Evolutionary conservation across 73 alveolate genomes (phyloP).

Genomic region (Paramecium bursaria): DNA sequence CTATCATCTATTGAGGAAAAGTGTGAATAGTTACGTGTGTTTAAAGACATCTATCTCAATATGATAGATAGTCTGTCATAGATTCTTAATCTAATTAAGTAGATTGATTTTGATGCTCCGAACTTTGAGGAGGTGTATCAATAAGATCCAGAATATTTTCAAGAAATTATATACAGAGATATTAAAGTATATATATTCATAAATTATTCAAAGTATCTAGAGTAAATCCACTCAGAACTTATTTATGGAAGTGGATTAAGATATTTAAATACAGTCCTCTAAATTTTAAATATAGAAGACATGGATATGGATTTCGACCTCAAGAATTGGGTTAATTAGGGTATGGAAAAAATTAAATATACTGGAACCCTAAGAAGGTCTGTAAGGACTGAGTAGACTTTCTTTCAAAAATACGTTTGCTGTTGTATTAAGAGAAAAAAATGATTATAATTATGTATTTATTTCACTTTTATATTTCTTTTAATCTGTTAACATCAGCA

Average conservation of each 20-base stretch:
- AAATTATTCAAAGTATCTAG: constrained; percentile 6
- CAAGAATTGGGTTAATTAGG: too few species aligned
- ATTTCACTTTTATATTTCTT: too few species aligned
- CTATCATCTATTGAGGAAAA: constrained; percentile 20
- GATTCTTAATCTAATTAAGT: background rate
- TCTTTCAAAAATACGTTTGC: too few species aligned
- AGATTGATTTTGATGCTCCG: constrained; percentile 27
- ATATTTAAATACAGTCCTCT: constrained; percentile 12
- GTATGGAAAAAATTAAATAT: too few species aligned
- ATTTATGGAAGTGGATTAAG: constrained; percentile 19
- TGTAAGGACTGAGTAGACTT: too few species aligned
- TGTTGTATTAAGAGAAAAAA: too few species aligned
- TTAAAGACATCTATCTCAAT: background rate
- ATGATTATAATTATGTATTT: too few species aligned
- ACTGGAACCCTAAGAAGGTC: too few species aligned
- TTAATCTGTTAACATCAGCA: constrained; percentile 53
- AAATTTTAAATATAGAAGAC: background rate
- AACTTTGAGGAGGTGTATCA: constrained; percentile 24
- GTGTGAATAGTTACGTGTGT: background rate
- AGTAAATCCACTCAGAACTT: background rate
- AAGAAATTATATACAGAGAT: constrained; percentile 12
- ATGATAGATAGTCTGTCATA: background rate
- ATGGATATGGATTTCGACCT: too few species aligned
- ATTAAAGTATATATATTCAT: constrained; percentile 4
- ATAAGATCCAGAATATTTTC: constrained; percentile 44